A percentile compares a stretch with the other conserved stretches of the same genome.
Conservation (phyloP, 805 yeast genomes). For the Cyberlindnera maritima region DNA sequence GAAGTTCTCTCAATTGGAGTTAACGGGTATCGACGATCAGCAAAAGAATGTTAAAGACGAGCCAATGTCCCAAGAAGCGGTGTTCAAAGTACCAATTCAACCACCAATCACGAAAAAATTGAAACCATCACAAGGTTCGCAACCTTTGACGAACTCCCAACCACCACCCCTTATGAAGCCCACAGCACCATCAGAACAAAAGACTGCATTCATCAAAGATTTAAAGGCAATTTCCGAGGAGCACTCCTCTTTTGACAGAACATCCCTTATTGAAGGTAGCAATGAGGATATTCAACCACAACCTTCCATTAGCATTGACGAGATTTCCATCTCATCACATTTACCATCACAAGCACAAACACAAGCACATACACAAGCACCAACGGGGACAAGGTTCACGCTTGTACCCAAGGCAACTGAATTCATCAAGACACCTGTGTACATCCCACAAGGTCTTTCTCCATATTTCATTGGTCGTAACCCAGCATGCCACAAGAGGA, state of each 20-base stretch:
- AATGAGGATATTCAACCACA: background rate
- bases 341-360: too few relatives aligned
- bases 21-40: background rate
- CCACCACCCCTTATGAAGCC: background rate
- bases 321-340: background rate
- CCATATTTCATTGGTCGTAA: constrained; percentile 75
- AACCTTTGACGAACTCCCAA: background rate
- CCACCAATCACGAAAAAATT: constrained; percentile 13
- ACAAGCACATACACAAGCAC: too few relatives aligned
- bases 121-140: constrained; percentile 3
- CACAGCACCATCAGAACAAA: background rate
- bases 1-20: constrained; percentile 6
- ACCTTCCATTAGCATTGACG: background rate
- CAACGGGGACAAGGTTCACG: constrained; percentile 62
- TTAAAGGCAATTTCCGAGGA: constrained; percentile 13
- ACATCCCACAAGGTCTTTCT: constrained; percentile 64
- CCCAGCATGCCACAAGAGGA: constrained; percentile 54
- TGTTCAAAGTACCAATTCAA: constrained; percentile 22
- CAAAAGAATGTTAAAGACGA: background rate
- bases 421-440: constrained; percentile 44
- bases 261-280: constrained; percentile 19
- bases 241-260: constrained; percentile 19
- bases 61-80: constrained; percentile 13
- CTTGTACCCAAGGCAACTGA: constrained; percentile 51
- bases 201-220: background rate